These are phyloP conservation scores for Colletotrichum sublineola DNA, from an alignment of 2,329 filamentous ascomycete genomes.

Conservation along the genomic window DNA sequence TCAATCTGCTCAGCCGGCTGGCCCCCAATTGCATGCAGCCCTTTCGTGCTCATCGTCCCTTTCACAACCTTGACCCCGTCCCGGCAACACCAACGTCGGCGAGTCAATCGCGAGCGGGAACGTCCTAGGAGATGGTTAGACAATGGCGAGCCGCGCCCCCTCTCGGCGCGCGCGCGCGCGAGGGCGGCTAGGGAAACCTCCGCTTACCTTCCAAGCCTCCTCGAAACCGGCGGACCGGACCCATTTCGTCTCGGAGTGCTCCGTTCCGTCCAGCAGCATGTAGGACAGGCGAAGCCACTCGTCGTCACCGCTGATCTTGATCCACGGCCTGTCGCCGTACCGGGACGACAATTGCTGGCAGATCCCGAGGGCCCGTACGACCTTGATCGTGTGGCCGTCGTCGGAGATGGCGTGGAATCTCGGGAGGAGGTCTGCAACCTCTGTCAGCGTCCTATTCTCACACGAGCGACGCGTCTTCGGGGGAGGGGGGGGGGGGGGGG, in stretches of 20 bases:
- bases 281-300: constrained; percentile 73
- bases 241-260: constrained; percentile 64
- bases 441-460: background rate
- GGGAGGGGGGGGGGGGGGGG: too few relatives aligned
- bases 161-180: too few relatives aligned
- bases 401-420: constrained; percentile 67
- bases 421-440: constrained; percentile 56
- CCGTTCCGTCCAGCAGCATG: constrained; percentile 73
- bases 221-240: constrained; percentile 73
- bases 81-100: background rate
- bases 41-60: too few relatives aligned
- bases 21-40: too few relatives aligned
- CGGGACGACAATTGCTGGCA: constrained; percentile 66
- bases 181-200: background rate
- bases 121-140: constrained; percentile 17
- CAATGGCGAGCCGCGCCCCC: too few relatives aligned
- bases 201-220: constrained; percentile 71
- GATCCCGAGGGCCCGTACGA: constrained; percentile 77
- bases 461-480: background rate
- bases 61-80: constrained; percentile 7
- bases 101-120: constrained; percentile 37
- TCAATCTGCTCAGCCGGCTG: background rate
- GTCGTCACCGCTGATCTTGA: constrained; percentile 65
- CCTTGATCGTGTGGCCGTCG: constrained; percentile 86
- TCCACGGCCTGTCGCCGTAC: constrained; percentile 62